These are phyloP conservation scores for Penicillium dipodomyicola DNA, from an alignment of 495 filamentous ascomycete species.

Conservation along the genomic window DNA sequence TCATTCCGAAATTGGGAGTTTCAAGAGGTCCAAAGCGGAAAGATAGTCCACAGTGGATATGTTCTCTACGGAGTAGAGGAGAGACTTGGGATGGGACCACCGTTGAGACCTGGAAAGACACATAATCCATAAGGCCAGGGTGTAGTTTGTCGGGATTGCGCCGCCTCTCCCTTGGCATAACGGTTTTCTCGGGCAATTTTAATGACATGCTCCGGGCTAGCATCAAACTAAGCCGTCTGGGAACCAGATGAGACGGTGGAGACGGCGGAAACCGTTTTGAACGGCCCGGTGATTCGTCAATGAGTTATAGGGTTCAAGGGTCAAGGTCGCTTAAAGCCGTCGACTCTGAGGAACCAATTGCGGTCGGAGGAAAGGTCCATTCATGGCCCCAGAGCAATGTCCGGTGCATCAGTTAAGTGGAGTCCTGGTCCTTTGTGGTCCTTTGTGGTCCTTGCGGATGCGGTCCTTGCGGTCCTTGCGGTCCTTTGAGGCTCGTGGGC, in stretches of 20 bases:
- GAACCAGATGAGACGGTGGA: constrained; percentile 23
- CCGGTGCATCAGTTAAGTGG: constrained; percentile 38
- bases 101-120: neutral
- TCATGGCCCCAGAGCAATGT: constrained; percentile 15
- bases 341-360: constrained; percentile 16
- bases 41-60: neutral
- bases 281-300: constrained; percentile 19
- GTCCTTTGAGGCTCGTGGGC: constrained; percentile 24
- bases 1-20: constrained; percentile 11
- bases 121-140: constrained; percentile 18
- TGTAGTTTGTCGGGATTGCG: constrained; percentile 29
- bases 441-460: neutral
- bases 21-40: neutral
- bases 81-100: neutral
- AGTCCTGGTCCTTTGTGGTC: neutral
- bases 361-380: neutral
- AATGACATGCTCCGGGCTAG: constrained; percentile 28
- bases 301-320: constrained; percentile 24
- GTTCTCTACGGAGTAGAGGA: neutral
- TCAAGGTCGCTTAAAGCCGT: constrained; percentile 24
- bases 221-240: constrained; percentile 24
- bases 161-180: constrained; percentile 33
- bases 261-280: neutral
- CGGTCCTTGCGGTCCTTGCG: constrained; percentile 6
- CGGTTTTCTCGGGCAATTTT: constrained; percentile 33